These are phyloP conservation scores for Aureobasidium namibiae DNA, from an alignment of 2,329 filamentous ascomycete species.

Conservation along the genomic window DNA sequence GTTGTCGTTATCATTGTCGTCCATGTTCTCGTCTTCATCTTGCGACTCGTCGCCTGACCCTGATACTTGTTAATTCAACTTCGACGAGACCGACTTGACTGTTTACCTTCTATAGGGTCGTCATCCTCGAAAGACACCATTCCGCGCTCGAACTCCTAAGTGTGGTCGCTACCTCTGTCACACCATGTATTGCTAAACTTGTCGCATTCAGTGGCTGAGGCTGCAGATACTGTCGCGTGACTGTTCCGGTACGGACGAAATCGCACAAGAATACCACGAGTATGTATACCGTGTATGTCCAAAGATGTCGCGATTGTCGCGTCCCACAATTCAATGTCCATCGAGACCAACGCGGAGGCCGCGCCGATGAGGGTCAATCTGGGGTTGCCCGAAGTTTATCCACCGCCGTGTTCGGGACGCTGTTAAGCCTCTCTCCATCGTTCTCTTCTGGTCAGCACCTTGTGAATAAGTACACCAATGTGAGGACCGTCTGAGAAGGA, in stretches of 20 bases:
- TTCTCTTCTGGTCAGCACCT: not conserved
- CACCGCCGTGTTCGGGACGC: not conserved
- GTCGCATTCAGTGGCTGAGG: constrained; percentile 18
- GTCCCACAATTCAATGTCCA: constrained; percentile 1
- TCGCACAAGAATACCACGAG: not conserved
- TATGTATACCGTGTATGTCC: not conserved
- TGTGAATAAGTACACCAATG: not conserved
- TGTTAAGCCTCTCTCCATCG: too few relatives aligned
- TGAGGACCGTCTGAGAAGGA: too few relatives aligned
- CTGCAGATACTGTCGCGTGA: not conserved
- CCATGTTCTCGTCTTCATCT: constrained; percentile 37
- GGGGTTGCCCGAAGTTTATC: not conserved
- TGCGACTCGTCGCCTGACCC: constrained; percentile 33
- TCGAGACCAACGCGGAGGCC: not conserved
- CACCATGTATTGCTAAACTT: constrained; percentile 31
- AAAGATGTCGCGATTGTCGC: not conserved
- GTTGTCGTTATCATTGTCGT: constrained; percentile 31
- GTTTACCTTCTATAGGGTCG: constrained; percentile 22
- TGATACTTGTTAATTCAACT: not conserved
- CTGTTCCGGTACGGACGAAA: too few relatives aligned
- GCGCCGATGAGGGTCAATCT: not conserved
- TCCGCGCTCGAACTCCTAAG: not conserved
- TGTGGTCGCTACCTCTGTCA: not conserved
- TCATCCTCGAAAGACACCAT: constrained; percentile 41
- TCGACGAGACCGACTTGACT: not conserved